A percentile compares a stretch with the other conserved stretches of the same genome.
Evolutionary conservation across 2,329 filamentous ascomycete genomes (phyloP).

Genomic region (Albophoma yamanashiensis): DNA sequence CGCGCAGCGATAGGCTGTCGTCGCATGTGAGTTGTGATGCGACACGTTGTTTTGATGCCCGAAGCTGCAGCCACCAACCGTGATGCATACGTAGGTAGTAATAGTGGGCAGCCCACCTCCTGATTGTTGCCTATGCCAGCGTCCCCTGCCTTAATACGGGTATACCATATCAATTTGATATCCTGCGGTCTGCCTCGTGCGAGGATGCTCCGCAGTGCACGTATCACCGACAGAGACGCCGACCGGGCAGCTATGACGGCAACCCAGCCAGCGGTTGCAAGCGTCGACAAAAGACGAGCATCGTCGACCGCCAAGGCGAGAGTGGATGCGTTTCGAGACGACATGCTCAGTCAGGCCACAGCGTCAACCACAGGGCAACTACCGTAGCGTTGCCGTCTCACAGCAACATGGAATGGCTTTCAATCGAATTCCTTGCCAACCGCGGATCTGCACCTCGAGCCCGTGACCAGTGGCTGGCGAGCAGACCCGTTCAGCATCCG

Average conservation of each 20-base stretch:
- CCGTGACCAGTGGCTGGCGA: background rate
- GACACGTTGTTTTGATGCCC: background rate
- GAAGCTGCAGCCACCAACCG: background rate
- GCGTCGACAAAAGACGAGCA: no score
- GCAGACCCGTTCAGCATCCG: background rate
- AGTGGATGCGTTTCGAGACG: no score
- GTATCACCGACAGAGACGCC: background rate
- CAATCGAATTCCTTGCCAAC: background rate
- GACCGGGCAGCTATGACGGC: background rate
- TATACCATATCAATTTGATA: background rate
- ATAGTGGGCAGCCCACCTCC: background rate
- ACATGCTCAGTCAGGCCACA: background rate
- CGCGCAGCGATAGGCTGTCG: background rate
- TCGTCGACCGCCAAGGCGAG: background rate
- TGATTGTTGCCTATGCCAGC: background rate
- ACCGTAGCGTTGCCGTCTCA: background rate
- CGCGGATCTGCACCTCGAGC: background rate
- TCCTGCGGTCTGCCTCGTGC: background rate
- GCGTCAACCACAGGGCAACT: background rate
- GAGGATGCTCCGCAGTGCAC: background rate
- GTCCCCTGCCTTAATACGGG: no score
- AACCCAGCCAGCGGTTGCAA: background rate
- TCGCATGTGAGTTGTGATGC: background rate
- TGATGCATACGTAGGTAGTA: no score
- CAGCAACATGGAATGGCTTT: background rate